Conservation (phyloP, 805 yeast genomes). For the Komagataella phaffii region DNA sequence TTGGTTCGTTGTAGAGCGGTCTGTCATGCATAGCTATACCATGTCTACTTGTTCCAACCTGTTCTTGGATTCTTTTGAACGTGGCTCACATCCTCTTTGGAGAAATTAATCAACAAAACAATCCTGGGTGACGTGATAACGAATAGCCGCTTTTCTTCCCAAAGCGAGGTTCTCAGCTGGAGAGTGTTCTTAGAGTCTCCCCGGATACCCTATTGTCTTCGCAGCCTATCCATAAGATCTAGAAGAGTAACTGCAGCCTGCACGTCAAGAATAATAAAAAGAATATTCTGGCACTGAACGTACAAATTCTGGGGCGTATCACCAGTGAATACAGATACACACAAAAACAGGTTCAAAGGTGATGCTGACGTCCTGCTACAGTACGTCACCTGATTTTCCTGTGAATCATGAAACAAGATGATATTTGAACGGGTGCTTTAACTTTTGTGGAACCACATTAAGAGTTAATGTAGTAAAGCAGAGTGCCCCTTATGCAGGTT, state of each 20-base stretch:
- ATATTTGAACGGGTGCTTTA: no score
- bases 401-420: no score
- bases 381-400: background rate
- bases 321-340: background rate
- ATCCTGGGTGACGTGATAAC: constrained; percentile 23
- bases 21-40: no score
- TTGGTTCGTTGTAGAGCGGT: no score
- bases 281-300: constrained; percentile 24
- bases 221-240: constrained; percentile 25
- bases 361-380: background rate
- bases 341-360: background rate
- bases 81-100: no score
- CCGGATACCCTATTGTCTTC: constrained; percentile 52
- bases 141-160: constrained; percentile 68
- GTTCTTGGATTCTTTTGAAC: no score
- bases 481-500: no score
- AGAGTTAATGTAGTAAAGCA: no score
- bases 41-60: no score
- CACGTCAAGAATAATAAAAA: constrained; percentile 32
- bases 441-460: no score
- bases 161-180: constrained; percentile 35
- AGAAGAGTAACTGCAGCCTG: constrained; percentile 23
- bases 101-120: constrained; percentile 14
- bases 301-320: constrained; percentile 33
- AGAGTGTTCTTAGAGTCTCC: constrained; percentile 48